These are phyloP conservation scores for Fagopyrum homotropicum DNA, from an alignment of 148 eudicot species.

Conservation along the genomic window DNA sequence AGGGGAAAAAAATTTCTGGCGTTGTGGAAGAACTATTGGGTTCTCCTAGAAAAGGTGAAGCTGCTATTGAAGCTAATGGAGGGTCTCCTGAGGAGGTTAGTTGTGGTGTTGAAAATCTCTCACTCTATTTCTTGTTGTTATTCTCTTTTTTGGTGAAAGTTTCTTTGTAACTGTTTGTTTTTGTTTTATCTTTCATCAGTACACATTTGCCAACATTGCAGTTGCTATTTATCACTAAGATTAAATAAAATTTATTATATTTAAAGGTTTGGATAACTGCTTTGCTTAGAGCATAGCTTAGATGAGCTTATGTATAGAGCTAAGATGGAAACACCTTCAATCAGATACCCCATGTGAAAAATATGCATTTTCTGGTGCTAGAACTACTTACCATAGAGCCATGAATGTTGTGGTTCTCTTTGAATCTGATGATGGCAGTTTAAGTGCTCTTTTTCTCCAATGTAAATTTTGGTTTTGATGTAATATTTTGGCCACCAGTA, in stretches of 20 bases:
- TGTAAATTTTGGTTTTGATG: not conserved
- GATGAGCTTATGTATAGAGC: not conserved
- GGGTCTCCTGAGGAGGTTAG: slow-evolving; percentile 41
- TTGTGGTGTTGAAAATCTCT: not conserved
- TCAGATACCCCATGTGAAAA: not conserved
- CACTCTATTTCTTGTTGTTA: not conserved
- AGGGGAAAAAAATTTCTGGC: slow-evolving; percentile 22
- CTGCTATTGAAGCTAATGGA: slow-evolving; percentile 20
- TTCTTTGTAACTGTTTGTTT: not conserved
- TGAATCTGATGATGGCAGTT: not conserved
- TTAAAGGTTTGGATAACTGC: not conserved
- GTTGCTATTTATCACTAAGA: not conserved
- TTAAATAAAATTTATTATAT: not conserved
- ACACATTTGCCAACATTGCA: not conserved
- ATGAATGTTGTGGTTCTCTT: not conserved
- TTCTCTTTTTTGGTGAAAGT: not conserved
- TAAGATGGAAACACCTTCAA: not conserved
- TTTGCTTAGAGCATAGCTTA: not conserved
- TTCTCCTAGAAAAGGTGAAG: slow-evolving; percentile 30
- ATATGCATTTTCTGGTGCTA: not conserved
- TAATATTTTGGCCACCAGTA: not conserved
- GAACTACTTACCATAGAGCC: not conserved
- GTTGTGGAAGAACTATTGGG: slow-evolving; percentile 27
- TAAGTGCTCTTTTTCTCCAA: not conserved
- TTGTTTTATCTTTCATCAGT: not conserved